These are phyloP conservation scores for Calamus simplicifolius DNA, from an alignment of 176 grass and related monocot species.

Conservation along the genomic window DNA sequence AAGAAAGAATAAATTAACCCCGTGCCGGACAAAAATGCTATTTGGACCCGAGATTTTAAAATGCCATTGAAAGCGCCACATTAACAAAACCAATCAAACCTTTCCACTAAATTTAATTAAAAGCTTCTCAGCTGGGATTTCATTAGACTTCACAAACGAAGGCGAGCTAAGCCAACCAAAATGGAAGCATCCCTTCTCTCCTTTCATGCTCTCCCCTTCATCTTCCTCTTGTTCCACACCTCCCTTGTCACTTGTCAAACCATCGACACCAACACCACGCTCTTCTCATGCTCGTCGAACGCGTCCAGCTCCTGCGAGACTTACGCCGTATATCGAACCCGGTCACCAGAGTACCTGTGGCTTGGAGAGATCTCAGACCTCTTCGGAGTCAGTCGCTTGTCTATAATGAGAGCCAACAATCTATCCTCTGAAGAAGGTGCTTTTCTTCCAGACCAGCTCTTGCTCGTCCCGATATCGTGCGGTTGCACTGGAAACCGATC, in stretches of 20 bases:
- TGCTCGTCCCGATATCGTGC: conserved; percentile 41
- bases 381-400: conserved; percentile 37
- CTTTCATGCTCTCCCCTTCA: not conserved
- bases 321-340: conserved; percentile 48
- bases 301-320: conserved; percentile 23
- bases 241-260: not conserved
- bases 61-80: too few relatives aligned
- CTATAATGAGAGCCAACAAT: conserved; percentile 33
- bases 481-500: conserved; percentile 37
- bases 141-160: too few relatives aligned
- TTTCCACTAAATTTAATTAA: too few relatives aligned
- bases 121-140: too few relatives aligned
- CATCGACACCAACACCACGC: conserved; percentile 8
- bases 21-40: too few relatives aligned
- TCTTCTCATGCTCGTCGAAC: conserved; percentile 11
- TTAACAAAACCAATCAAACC: too few relatives aligned
- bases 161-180: too few relatives aligned
- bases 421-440: conserved; percentile 34
- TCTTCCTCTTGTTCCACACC: not conserved
- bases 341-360: conserved; percentile 17
- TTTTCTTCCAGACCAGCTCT: conserved; percentile 36
- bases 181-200: too few relatives aligned
- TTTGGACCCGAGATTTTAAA: too few relatives aligned
- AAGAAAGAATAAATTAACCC: too few relatives aligned
- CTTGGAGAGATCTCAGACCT: conserved; percentile 46